Conservation (phyloP, 306 rosid genomes). For the Fragaria nilgerrensis region DNA sequence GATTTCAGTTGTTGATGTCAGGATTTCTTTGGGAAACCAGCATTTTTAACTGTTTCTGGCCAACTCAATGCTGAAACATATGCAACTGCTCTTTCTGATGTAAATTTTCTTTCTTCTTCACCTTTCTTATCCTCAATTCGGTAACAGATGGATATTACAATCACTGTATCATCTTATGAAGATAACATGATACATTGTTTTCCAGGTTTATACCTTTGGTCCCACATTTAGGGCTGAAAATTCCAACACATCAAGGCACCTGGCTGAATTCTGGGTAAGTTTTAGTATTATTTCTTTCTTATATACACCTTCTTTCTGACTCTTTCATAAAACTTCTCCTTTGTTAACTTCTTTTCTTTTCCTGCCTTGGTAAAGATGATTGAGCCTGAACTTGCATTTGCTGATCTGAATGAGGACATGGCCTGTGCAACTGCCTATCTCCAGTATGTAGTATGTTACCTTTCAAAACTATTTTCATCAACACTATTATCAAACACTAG, state of each 20-base stretch:
- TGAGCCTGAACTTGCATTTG: constrained; percentile 97
- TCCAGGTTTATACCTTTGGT: constrained; percentile 91
- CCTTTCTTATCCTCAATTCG: constrained; percentile 7
- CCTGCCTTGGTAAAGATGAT: constrained; percentile 61
- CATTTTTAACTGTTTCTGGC: constrained; percentile 94
- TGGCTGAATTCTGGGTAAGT: constrained; percentile 95
- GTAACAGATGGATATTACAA: constrained; percentile 17
- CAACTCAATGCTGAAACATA: constrained; percentile 97
- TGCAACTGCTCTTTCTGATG: constrained; percentile 97
- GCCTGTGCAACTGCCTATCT: constrained; percentile 98
- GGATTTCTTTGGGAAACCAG: constrained; percentile 96
- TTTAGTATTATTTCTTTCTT: constrained; percentile 22
- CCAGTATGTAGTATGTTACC: constrained; percentile 89
- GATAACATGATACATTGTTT: constrained; percentile 11
- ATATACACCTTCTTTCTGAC: constrained; percentile 3
- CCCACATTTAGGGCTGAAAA: constrained; percentile 98
- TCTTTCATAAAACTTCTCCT: constrained; percentile 16
- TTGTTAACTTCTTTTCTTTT: constrained; percentile 20
- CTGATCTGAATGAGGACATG: constrained; percentile 95
- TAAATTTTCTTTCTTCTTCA: constrained; percentile 30
- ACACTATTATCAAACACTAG: constrained; percentile 15
- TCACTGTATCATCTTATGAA: neutral
- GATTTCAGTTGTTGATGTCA: constrained; percentile 38
- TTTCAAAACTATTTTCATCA: constrained; percentile 32
- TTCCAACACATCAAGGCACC: constrained; percentile 93